Conservation (phyloP, 2,329 filamentous ascomycete genomes). For the Orbilia ellipsospora region DNA sequence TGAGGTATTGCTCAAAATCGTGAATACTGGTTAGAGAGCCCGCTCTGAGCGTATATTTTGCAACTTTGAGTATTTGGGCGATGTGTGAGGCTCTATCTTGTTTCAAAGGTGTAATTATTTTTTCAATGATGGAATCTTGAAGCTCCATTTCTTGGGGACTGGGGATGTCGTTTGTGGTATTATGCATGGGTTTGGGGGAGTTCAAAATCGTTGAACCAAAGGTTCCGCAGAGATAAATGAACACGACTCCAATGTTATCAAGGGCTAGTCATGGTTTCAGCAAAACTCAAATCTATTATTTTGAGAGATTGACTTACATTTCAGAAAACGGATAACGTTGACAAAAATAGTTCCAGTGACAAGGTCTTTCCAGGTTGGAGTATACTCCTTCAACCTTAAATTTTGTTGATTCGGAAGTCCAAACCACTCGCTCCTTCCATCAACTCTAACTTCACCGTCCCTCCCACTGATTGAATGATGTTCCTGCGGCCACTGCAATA, state of each 20-base stretch:
- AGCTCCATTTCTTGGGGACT: conserved; percentile 14
- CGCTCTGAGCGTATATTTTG: conserved; percentile 19
- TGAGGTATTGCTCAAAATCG: conserved; percentile 25
- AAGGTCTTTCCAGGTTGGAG: conserved; percentile 1
- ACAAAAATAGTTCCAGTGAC: conserved; percentile 4
- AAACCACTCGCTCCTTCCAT: neutral
- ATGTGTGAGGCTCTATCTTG: neutral
- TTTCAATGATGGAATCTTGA: conserved; percentile 18
- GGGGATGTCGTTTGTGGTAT: neutral
- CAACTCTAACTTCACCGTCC: neutral
- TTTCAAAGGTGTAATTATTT: conserved; percentile 17
- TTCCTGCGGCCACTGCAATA: conserved; percentile 3
- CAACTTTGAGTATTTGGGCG: neutral
- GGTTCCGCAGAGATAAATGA: conserved; percentile 24
- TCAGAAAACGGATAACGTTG: conserved; percentile 20
- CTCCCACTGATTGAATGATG: neutral
- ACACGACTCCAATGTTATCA: conserved; percentile 17
- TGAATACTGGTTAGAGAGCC: neutral
- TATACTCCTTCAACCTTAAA: neutral
- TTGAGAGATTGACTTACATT: conserved; percentile 18
- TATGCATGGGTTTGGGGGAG: neutral
- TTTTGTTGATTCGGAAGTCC: neutral
- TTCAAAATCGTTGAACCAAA: conserved; percentile 6
- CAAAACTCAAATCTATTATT: neutral
- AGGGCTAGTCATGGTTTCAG: neutral